Percentiles rank a stretch among this genome's conserved stretches.
phyloP scores from a whole-genome alignment of 2,329 filamentous ascomycete genomes.

The Botrytis elliptica region DNA sequence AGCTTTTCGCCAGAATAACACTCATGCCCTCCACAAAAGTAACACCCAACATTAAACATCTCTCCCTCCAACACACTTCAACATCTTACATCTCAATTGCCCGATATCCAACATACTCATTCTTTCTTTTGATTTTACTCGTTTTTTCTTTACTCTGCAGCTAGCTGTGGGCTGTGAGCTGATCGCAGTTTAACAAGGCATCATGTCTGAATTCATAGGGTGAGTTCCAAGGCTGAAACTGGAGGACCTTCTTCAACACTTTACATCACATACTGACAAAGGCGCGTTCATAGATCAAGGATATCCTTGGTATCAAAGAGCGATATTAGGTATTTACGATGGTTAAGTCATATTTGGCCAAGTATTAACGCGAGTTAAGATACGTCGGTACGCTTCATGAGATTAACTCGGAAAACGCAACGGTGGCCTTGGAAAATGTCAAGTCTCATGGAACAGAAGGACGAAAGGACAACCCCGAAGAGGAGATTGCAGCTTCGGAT shows the following conservation, averaged over 20 bases:
- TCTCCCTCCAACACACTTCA: constrained; percentile 1
- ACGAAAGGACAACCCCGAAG: constrained; percentile 71
- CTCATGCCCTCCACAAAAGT: constrained; percentile 14
- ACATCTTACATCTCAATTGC: constrained; percentile 18
- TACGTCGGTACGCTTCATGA: constrained; percentile 95
- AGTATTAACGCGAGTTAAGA: constrained; percentile 49
- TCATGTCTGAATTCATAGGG: constrained; percentile 63
- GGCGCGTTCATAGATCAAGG: constrained; percentile 62
- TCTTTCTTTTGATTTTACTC: constrained; percentile 10
- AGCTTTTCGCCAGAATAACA: constrained; percentile 22
- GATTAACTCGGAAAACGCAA: constrained; percentile 96
- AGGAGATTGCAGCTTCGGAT: constrained; percentile 81
- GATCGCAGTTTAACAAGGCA: constrained; percentile 31
- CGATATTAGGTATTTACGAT: constrained; percentile 77
- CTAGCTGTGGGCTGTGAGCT: constrained; percentile 39
- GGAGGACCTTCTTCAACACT: constrained; percentile 5
- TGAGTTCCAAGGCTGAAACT: constrained; percentile 41
- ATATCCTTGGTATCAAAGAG: constrained; percentile 98
- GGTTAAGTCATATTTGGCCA: neutral
- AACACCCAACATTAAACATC: neutral
- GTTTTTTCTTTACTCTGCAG: constrained; percentile 23
- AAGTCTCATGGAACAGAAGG: constrained; percentile 92
- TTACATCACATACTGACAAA: constrained; percentile 30
- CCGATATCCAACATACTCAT: constrained; percentile 21
- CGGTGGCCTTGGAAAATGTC: constrained; percentile 96